phyloP scores from a whole-genome alignment of 257 asterid species.

The Ajuga chamaepitys region DNA sequence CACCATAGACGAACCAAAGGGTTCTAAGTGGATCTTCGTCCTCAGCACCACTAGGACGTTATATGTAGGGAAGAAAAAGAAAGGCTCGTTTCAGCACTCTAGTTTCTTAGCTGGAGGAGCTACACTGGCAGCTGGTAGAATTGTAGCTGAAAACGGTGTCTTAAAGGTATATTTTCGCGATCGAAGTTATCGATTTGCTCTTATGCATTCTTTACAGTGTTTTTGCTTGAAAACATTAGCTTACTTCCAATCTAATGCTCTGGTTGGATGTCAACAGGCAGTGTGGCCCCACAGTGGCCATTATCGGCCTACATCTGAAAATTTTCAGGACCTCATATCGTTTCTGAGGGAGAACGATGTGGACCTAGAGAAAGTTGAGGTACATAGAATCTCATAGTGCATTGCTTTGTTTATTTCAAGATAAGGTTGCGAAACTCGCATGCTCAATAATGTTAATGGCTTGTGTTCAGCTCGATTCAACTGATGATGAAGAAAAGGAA shows the following conservation, averaged over 20 bases:
- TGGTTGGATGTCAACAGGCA: slow-evolving; percentile 41
- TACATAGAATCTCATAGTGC: slow-evolving; percentile 16
- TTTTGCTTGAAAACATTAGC: background rate
- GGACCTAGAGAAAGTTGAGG: slow-evolving; percentile 70
- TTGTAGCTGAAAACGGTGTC: slow-evolving; percentile 66
- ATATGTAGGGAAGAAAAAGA: slow-evolving; percentile 78
- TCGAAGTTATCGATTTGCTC: background rate
- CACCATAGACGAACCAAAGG: slow-evolving; percentile 56
- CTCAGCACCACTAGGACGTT: slow-evolving; percentile 74
- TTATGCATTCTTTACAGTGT: background rate
- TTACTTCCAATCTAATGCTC: background rate
- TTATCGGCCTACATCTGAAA: slow-evolving; percentile 82
- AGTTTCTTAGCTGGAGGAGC: slow-evolving; percentile 99
- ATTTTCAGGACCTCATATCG: slow-evolving; percentile 62
- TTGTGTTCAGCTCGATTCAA: slow-evolving; percentile 49
- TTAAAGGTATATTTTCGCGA: slow-evolving; percentile 47
- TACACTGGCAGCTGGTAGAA: slow-evolving; percentile 85
- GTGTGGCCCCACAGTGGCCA: slow-evolving; percentile 99
- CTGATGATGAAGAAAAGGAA: slow-evolving; percentile 54
- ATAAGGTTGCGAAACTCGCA: background rate
- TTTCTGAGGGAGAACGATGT: slow-evolving; percentile 61
- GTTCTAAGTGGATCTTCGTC: slow-evolving; percentile 86
- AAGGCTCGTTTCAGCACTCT: slow-evolving; percentile 87
- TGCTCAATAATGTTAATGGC: slow-evolving; percentile 12
- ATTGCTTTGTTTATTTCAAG: background rate